These are phyloP conservation scores for Colletotrichum sojae DNA, from an alignment of 2,329 filamentous ascomycete species.

Conservation along the genomic window DNA sequence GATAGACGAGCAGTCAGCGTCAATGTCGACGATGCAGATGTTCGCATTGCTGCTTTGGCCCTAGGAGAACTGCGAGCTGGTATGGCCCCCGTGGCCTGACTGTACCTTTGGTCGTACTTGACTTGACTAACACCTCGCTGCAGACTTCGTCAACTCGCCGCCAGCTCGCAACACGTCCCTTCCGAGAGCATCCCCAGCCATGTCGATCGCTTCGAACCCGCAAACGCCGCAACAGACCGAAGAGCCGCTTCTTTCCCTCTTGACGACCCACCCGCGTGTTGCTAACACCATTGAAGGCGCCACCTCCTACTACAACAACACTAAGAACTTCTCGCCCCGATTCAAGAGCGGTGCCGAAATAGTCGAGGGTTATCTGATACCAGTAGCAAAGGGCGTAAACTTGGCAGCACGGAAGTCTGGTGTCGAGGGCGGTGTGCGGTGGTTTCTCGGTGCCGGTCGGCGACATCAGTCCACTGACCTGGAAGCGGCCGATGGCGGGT, in stretches of 20 bases:
- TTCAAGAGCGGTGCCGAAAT: slow-evolving; percentile 93
- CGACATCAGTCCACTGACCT: slow-evolving; percentile 65
- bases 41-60: slow-evolving; percentile 80
- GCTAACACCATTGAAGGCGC: slow-evolving; percentile 89
- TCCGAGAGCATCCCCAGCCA: slow-evolving; percentile 53
- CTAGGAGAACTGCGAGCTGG: slow-evolving; percentile 81
- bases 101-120: neutral
- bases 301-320: slow-evolving; percentile 86
- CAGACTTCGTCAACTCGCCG: slow-evolving; percentile 78
- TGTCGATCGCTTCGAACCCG: slow-evolving; percentile 51
- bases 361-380: slow-evolving; percentile 88
- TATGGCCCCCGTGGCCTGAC: slow-evolving; percentile 56
- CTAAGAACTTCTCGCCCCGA: slow-evolving; percentile 90
- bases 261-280: slow-evolving; percentile 90
- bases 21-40: slow-evolving; percentile 76
- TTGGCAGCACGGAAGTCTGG: slow-evolving; percentile 88
- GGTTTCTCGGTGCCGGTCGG: slow-evolving; percentile 78
- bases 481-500: slow-evolving; percentile 60
- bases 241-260: slow-evolving; percentile 87
- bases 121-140: neutral
- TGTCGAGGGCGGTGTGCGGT: slow-evolving; percentile 87
- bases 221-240: slow-evolving; percentile 59
- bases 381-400: slow-evolving; percentile 88
- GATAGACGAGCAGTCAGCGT: slow-evolving; percentile 65
- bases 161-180: slow-evolving; percentile 60